Conservation (phyloP, 2,329 filamentous ascomycete genomes). For the Aspergillus sp. region DNA sequence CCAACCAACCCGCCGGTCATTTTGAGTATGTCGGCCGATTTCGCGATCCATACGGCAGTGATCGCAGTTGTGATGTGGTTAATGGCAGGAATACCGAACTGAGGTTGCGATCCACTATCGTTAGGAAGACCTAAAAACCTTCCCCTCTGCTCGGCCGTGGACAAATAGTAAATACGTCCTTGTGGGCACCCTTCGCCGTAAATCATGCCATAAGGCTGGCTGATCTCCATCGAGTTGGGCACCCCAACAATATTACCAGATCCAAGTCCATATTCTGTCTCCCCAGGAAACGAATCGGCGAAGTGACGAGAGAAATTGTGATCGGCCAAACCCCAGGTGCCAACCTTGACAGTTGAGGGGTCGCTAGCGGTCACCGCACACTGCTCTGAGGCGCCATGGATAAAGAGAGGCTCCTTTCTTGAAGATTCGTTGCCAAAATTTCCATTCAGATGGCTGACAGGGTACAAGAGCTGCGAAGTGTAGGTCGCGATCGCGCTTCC, state of each 20-base stretch:
- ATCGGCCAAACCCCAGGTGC: constrained; percentile 79
- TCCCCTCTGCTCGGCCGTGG: constrained; percentile 71
- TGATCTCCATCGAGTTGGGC: constrained; percentile 88
- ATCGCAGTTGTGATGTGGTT: constrained; percentile 69
- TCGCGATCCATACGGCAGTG: constrained; percentile 85
- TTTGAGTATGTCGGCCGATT: constrained; percentile 69
- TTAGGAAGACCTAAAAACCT: constrained; percentile 68
- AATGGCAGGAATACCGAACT: constrained; percentile 74
- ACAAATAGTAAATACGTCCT: constrained; percentile 76
- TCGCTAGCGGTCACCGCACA: constrained; percentile 80
- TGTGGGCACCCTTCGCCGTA: constrained; percentile 85
- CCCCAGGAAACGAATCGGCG: constrained; percentile 70
- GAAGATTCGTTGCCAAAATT: constrained; percentile 65
- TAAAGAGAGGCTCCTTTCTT: constrained; percentile 73
- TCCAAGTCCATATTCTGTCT: constrained; percentile 74
- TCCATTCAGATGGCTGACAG: constrained; percentile 77
- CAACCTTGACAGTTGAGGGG: constrained; percentile 70
- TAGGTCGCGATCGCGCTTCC: constrained; percentile 78
- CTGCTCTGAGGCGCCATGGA: constrained; percentile 79
- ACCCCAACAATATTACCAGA: constrained; percentile 72
- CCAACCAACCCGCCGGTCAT: constrained; percentile 76
- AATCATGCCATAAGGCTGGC: constrained; percentile 77
- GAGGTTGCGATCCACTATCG: constrained; percentile 59
- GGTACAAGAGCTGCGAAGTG: constrained; percentile 76
- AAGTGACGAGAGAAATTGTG: constrained; percentile 74